Conservation (phyloP, 148 eudicot species). For the Rhododendron henanense region DNA sequence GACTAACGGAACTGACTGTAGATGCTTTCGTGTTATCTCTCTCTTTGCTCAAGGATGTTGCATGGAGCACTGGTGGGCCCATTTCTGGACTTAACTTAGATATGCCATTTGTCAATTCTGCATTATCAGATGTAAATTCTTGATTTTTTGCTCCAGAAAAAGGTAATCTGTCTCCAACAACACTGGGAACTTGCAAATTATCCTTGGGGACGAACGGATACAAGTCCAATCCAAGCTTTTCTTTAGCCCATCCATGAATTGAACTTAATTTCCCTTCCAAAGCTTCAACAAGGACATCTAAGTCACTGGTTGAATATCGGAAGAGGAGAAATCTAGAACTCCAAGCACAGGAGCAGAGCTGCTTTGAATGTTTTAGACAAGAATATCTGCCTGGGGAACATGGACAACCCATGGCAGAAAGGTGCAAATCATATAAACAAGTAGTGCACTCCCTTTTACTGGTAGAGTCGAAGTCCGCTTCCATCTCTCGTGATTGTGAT, state of each 20-base stretch:
- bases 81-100: slow-evolving; percentile 8
- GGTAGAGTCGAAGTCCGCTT: slow-evolving; percentile 28
- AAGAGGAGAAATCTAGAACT: slow-evolving; percentile 37
- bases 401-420: slow-evolving; percentile 63
- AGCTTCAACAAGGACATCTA: slow-evolving; percentile 51
- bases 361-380: slow-evolving; percentile 68
- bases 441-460: slow-evolving; percentile 52
- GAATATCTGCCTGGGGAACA: slow-evolving; percentile 52
- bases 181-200: neutral
- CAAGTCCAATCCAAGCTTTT: slow-evolving; percentile 30
- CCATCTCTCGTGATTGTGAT: slow-evolving; percentile 43
- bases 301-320: slow-evolving; percentile 44
- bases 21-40: slow-evolving; percentile 4
- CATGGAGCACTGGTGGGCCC: slow-evolving; percentile 7
- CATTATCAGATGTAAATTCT: neutral
- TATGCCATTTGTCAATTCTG: neutral
- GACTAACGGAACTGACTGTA: slow-evolving; percentile 3
- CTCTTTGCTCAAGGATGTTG: slow-evolving; percentile 11
- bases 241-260: slow-evolving; percentile 40
- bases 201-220: slow-evolving; percentile 5
- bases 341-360: slow-evolving; percentile 69
- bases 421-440: slow-evolving; percentile 54
- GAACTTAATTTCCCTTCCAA: slow-evolving; percentile 54
- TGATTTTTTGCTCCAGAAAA: slow-evolving; percentile 10
- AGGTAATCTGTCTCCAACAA: slow-evolving; percentile 13